Base-by-base conservation (phyloP, 1,139 yeast species). In the Casaregolazyma lundiana region DNA sequence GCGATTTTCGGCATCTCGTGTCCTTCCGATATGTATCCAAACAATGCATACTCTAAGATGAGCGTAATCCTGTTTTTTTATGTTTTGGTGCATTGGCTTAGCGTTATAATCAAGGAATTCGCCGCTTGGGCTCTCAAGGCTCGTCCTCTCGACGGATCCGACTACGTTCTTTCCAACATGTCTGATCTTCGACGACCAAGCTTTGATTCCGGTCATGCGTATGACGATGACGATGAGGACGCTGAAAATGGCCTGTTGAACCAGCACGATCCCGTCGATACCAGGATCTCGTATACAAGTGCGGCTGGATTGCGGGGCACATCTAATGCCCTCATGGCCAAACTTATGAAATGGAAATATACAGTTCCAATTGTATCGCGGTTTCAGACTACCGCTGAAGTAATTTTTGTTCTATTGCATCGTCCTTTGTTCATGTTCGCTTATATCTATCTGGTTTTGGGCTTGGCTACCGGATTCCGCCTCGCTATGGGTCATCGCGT, bases 21-120 rank as follows among this genome's bases (percentile, higher is more conserved):
- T 13, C 83, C 86, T 0, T 64, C 61, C n/a, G 74, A 75, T 50
- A 69, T 88, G 58, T 92, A 87, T 60, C 96, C 96, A 0, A 72
- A 76, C 37, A 86, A 86, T 61, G 81, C 84, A 1, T 90, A 90
- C 64, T 69, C 78, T 21, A 75, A 73, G 55, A 79, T 85, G 80
- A 73, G 84, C 32, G 70, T 77, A 62, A 76, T 84, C 13, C 66
- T 87, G 52, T 65, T 81, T 8, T 64, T 82, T 43, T 62, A 78
- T 9, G 66, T 81, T 0, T 48, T 76, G 1, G 64, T 69, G 2
- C 95, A 86, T 54, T 75, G 75, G 60, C 53, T 72, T 2, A 63
- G 80, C 24, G 82, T 90, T 3, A 57, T 76, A 5, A 57, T 77
- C 20, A 63, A 66, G 44, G 60, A 68, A 11, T 70, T 74, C 11